Conservation (phyloP, 2,329 filamentous ascomycete genomes). For the Akanthomyces lecanii region DNA sequence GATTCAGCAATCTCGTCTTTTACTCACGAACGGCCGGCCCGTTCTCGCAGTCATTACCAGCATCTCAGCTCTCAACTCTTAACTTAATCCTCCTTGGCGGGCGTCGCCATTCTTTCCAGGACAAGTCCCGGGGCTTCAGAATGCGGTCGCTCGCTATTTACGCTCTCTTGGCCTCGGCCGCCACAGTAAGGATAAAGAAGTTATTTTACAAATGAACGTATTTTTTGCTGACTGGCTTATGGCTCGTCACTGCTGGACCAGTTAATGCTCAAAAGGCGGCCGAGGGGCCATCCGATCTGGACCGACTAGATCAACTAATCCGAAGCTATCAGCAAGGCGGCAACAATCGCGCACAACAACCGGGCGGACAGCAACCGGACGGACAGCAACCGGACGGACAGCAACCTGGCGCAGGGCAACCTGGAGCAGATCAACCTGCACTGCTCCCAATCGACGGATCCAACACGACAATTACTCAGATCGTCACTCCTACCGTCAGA, state of each 20-base stretch:
- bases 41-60: not conserved
- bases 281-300: conserved; percentile 10
- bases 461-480: not conserved
- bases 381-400: not conserved
- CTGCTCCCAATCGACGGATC: not conserved
- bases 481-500: not conserved
- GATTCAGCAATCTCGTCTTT: not conserved
- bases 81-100: not conserved
- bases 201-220: not conserved
- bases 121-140: conserved; percentile 1
- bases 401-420: not conserved
- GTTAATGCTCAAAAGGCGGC: conserved; percentile 3
- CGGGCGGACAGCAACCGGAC: no score
- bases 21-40: conserved; percentile 13
- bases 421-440: not conserved
- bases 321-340: not conserved
- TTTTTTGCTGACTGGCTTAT: not conserved
- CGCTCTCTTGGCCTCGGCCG: conserved; percentile 20
- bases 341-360: not conserved
- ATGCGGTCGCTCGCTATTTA: conserved; percentile 23
- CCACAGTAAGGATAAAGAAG: conserved; percentile 19
- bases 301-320: conserved; percentile 18
- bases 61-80: not conserved
- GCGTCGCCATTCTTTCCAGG: conserved; percentile 7
- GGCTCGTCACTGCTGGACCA: conserved; percentile 12